These are phyloP conservation scores for Mycena latifolia DNA, from an alignment of 768 basidiomycete genomes.

Conservation along the genomic window DNA sequence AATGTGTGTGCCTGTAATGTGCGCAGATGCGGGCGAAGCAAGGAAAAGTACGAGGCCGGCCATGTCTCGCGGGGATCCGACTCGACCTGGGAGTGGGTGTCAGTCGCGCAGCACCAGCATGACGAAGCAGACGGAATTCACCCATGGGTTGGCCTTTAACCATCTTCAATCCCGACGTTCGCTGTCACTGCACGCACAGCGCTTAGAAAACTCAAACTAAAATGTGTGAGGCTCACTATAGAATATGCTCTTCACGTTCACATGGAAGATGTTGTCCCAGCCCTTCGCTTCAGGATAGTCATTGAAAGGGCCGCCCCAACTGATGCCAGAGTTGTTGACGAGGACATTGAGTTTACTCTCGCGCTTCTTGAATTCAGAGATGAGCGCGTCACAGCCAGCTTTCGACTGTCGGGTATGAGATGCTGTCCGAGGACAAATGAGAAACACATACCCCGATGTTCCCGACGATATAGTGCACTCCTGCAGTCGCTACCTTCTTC, in stretches of 20 bases:
- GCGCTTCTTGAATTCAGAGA: constrained; percentile 59
- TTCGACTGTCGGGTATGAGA: constrained; percentile 63
- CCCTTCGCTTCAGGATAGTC: constrained; percentile 57
- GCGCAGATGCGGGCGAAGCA: constrained; percentile 78
- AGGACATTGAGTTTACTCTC: constrained; percentile 69
- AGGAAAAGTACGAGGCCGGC: constrained; percentile 81
- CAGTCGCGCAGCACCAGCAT: neutral
- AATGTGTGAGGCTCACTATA: constrained; percentile 65
- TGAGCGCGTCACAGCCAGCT: constrained; percentile 50
- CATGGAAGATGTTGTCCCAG: constrained; percentile 27
- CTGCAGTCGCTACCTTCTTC: constrained; percentile 23
- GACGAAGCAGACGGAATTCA: constrained; percentile 40
- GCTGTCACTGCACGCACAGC: neutral
- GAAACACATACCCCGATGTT: constrained; percentile 51
- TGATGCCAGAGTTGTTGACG: constrained; percentile 76
- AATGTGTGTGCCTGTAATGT: constrained; percentile 81
- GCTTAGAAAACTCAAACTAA: too few relatives aligned
- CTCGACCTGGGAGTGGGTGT: constrained; percentile 61
- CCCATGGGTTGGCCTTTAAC: constrained; percentile 73
- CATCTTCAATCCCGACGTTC: constrained; percentile 66
- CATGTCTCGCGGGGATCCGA: constrained; percentile 74
- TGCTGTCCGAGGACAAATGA: constrained; percentile 53
- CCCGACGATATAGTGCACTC: constrained; percentile 31
- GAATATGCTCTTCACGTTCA: constrained; percentile 77
- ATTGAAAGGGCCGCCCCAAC: constrained; percentile 63